Conservation (phyloP, 805 yeast species). For the Starmerella apis region DNA sequence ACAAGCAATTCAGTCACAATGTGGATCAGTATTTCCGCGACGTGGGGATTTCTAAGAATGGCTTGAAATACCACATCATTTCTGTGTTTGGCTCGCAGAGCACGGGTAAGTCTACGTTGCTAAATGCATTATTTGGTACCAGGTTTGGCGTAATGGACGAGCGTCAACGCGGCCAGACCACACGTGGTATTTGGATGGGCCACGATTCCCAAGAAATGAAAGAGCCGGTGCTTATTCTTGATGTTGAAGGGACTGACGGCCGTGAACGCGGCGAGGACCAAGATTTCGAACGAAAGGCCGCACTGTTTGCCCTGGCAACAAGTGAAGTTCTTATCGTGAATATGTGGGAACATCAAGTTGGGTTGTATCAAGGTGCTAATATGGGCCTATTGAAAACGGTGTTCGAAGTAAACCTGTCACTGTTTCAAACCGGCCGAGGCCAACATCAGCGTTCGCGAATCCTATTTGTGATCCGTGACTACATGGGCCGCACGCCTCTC, state of each 20-base stretch:
- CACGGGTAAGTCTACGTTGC: slow-evolving; percentile 88
- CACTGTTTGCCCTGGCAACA: slow-evolving; percentile 85
- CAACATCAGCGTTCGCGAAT: slow-evolving; percentile 27
- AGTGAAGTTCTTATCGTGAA: slow-evolving; percentile 84
- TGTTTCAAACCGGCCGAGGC: slow-evolving; percentile 54
- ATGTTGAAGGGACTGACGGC: slow-evolving; percentile 99
- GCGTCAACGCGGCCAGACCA: slow-evolving; percentile 69
- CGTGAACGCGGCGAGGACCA: slow-evolving; percentile 97
- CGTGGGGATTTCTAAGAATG: slow-evolving; percentile 32
- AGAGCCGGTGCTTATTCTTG: slow-evolving; percentile 47
- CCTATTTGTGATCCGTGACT: slow-evolving; percentile 86
- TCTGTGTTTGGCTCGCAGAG: slow-evolving; percentile 96
- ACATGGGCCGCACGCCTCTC: slow-evolving; percentile 76
- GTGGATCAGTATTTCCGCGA: slow-evolving; percentile 30
- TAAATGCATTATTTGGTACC: slow-evolving; percentile 78
- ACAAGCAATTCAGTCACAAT: slow-evolving; percentile 41
- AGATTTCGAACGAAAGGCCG: slow-evolving; percentile 94
- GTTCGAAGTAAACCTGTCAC: slow-evolving; percentile 81
- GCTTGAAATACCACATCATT: slow-evolving; percentile 73
- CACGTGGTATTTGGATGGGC: slow-evolving; percentile 73
- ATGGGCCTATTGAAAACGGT: slow-evolving; percentile 93
- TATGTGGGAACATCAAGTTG: slow-evolving; percentile 96
- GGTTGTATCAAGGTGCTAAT: slow-evolving; percentile 93
- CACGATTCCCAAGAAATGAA: slow-evolving; percentile 33
- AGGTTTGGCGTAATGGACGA: slow-evolving; percentile 91